Evolutionary conservation across 495 filamentous ascomycete species (phyloP), one percentile per base, ranked within the genome.

Genomic region (Cenococcum geophilum): DNA sequence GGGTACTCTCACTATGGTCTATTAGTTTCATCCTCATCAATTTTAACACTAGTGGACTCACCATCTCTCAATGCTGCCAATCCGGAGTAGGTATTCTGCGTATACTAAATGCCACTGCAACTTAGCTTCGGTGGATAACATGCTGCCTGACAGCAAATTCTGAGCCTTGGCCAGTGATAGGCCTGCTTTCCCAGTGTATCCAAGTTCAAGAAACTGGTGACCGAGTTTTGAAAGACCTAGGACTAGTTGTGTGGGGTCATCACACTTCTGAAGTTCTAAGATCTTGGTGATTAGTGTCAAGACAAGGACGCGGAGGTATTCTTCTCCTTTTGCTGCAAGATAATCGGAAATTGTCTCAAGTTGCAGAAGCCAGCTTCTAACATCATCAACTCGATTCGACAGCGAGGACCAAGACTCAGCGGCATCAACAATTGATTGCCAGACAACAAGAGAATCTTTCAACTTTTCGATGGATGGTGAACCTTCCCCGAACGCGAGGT

Each of bases 261-360:
- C 14, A 36, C 81, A 72, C 10, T 74, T 70, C 52, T 82, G 80
- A n/a, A 87, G 75, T 27, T 80, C 80, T 6, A 80, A 76, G 21
- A 91, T 70, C 32, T 77, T 77, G 0, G 75, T 64, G 0, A 76
- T 72, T 18, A 88, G 67, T 34, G 78, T 75, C 9, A 85, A 71
- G 59, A 78, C 75, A 12, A 70, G 66, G 21, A 80, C 54, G 50
- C 73, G 66, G 14, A 67, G 55, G 10, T 66, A 55, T 61, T 77
- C 80, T 11, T 82, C 73, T 1, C 90, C 91, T 59, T 87, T 87
- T 68, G 92, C 86, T 36, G 86, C 85, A 1, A 89, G 78, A 65
- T 88, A 95, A 57, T 96, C 87, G 20, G 83, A 80, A n/a, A 91
- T 68, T 1, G 83, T 79, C 59, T 83, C 80, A 11, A 95, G 76